Evolutionary conservation across 768 basidiomycete genomes (phyloP).

Genomic region (Tulasnella sp.): DNA sequence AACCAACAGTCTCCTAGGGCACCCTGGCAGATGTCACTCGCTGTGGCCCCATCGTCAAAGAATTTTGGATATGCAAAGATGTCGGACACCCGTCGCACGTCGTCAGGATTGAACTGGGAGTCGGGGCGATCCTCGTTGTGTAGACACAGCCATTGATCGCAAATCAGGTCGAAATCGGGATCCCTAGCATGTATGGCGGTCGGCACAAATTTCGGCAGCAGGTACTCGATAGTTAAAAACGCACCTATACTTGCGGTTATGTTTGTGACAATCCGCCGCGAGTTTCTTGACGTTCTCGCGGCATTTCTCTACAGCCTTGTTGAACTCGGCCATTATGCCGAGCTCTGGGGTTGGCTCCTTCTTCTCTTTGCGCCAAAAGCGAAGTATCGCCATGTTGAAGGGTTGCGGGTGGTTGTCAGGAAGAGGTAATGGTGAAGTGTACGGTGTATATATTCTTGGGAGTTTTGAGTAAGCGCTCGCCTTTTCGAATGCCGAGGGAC

Average conservation of each 20-base stretch:
- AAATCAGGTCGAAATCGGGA: slow-evolving; percentile 58
- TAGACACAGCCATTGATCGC: slow-evolving; percentile 49
- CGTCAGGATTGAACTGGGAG: slow-evolving; percentile 44
- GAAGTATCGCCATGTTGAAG: not conserved
- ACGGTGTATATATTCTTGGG: no score
- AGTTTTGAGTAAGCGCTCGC: not conserved
- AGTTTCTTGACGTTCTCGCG: slow-evolving; percentile 53
- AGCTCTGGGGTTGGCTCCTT: slow-evolving; percentile 46
- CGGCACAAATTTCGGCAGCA: slow-evolving; percentile 31
- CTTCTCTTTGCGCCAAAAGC: not conserved
- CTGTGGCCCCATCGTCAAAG: slow-evolving; percentile 51
- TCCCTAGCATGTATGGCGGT: slow-evolving; percentile 47
- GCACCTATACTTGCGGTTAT: slow-evolving; percentile 58
- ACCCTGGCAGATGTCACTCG: slow-evolving; percentile 56
- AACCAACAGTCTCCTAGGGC: slow-evolving; percentile 59
- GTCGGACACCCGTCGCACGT: slow-evolving; percentile 53
- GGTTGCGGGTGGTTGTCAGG: not conserved
- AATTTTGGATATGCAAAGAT: slow-evolving; percentile 58
- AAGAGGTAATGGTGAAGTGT: not conserved
- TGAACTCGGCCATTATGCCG: slow-evolving; percentile 51
- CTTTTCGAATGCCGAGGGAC: not conserved
- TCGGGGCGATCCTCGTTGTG: slow-evolving; percentile 44
- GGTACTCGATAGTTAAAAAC: no score
- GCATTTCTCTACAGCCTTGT: slow-evolving; percentile 52
- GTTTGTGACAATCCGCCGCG: slow-evolving; percentile 51